phyloP scores from a whole-genome alignment of 441 rosid species.

The Daphne laureola region DNA sequence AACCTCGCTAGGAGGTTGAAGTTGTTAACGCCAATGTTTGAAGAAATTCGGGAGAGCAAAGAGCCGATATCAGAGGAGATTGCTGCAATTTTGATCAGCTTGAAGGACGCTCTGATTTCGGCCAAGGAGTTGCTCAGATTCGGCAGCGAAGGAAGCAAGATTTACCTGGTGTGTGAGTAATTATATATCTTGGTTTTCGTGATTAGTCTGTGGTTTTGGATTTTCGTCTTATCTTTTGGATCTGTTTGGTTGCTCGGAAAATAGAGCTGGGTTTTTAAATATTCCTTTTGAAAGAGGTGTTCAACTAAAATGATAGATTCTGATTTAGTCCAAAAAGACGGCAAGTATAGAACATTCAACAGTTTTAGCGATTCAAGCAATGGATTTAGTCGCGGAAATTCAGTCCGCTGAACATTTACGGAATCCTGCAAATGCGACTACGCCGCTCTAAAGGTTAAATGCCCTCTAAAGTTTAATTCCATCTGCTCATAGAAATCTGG shows the following conservation, averaged over 20 bases:
- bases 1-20: constrained; percentile 65
- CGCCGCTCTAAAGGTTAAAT: too few species aligned
- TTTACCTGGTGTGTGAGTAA: constrained; percentile 65
- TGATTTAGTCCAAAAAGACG: too few species aligned
- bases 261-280: background rate
- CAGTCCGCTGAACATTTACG: too few species aligned
- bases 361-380: too few species aligned
- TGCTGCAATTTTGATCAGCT: constrained; percentile 33
- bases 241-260: constrained; percentile 24
- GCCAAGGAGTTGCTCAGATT: constrained; percentile 67
- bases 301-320: too few species aligned
- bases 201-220: background rate
- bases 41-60: constrained; percentile 69
- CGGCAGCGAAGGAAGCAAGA: constrained; percentile 67
- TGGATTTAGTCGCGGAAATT: too few species aligned
- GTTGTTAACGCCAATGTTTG: constrained; percentile 77
- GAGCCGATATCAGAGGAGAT: constrained; percentile 43
- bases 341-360: too few species aligned
- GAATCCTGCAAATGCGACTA: too few species aligned
- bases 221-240: constrained; percentile 11
- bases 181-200: constrained; percentile 2
- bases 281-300: too few species aligned
- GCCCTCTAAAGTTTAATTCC: too few species aligned
- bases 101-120: constrained; percentile 42
- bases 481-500: too few species aligned